Evolutionary conservation across 2,329 filamentous ascomycete genomes (phyloP), one percentile per base, ranked within the genome.

Genomic region (Trichoderma sp.): DNA sequence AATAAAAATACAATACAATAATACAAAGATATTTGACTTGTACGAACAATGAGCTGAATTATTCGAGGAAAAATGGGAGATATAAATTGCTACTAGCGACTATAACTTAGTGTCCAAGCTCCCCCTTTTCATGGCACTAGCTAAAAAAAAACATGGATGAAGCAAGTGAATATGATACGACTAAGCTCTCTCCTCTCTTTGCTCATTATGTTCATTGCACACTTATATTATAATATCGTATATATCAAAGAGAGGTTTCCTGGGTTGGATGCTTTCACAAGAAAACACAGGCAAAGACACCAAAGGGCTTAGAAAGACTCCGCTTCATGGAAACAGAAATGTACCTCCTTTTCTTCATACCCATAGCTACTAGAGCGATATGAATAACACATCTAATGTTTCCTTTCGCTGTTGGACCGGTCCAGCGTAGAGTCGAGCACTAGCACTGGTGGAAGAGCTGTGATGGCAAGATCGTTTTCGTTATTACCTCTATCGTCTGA

Each of bases 351-450:
- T n/a, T 74, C 71, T 18, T 60, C 45, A 50, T 63, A 67, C 16
- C 38, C 31, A 41, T 35, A 60, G 18, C 21, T 6, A 7, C 50
- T 6, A 33, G 41, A 45, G 45, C 60, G 24, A 63, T 29, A 27
- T 27, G 24, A 35, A n/a, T 45, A 29, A 50, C 71, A 60, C 27
- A 50, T 24, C 71, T 74, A 74, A 64, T 60, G 71, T 33, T 67
- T 29, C 14, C 41, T 24, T 24, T 67, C 9, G 3, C 33, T 35
- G n/a, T 18, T 18, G 24, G 18, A 4, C 24, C 14, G 50, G 24
- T 50, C 4, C 50, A 60, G 27, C 1, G 69, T 21, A 9, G 59
- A 38, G 29, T 64, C 16, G 4, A 21, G 21, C 1, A 56, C 18
- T 27, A 74, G 35, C n/a, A 45, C 63, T 18, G 63, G 45, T 4